A percentile compares a stretch with the other conserved stretches of the same genome.
These are phyloP conservation scores for Chalciporus piperatus DNA, from an alignment of 768 basidiomycete species.

Conservation along the genomic window DNA sequence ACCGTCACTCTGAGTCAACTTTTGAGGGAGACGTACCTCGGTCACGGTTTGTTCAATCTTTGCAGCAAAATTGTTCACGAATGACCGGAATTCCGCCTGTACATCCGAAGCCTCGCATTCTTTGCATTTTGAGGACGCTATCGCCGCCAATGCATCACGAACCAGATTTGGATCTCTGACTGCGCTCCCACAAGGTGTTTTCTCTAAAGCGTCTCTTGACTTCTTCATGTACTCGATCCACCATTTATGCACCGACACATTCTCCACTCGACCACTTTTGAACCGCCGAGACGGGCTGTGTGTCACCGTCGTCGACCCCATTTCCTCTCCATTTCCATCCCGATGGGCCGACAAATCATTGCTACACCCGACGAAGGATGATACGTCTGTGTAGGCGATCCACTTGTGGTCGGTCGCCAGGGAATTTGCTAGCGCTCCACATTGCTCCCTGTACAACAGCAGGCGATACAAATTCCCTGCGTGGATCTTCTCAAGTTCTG, in stretches of 20 bases:
- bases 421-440: not conserved
- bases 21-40: not conserved
- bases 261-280: not conserved
- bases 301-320: not conserved
- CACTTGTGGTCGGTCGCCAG: slow-evolving; percentile 9
- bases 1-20: not conserved
- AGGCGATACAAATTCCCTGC: slow-evolving; percentile 6
- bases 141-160: not conserved
- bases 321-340: not conserved
- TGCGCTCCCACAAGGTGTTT: not conserved
- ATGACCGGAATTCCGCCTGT: slow-evolving; percentile 7
- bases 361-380: slow-evolving; percentile 4
- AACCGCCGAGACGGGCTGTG: slow-evolving; percentile 2
- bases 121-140: slow-evolving; percentile 7
- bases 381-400: not conserved
- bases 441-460: slow-evolving; percentile 9
- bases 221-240: slow-evolving; percentile 16
- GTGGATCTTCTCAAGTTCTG: slow-evolving; percentile 12
- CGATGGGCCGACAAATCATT: too few relatives aligned
- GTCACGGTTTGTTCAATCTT: slow-evolving; percentile 6
- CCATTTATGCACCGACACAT: slow-evolving; percentile 4
- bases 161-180: slow-evolving; percentile 7
- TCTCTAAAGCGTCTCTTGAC: slow-evolving; percentile 4
- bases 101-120: not conserved
- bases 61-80: slow-evolving; percentile 8